phyloP scores from a whole-genome alignment of 345 rosid species.

The Eutrema yunnanense region DNA sequence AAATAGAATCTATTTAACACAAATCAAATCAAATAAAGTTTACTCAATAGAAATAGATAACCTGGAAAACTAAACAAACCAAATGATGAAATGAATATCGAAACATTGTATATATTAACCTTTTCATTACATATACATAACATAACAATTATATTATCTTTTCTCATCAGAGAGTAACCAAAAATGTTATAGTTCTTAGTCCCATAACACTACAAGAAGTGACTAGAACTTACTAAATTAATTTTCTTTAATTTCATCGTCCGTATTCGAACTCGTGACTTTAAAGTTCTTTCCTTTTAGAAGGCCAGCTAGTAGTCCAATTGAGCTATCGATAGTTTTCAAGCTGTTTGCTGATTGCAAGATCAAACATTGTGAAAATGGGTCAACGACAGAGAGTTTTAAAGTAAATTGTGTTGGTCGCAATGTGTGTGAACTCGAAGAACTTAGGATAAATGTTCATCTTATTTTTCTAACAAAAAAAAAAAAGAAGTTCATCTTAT shows the following conservation, averaged over 20 bases:
- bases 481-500: not conserved
- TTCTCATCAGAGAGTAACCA: not conserved
- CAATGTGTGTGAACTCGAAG: slow-evolving; percentile 20
- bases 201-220: not conserved
- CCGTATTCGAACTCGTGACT: not conserved
- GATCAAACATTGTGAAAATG: slow-evolving; percentile 1
- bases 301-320: not conserved
- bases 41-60: no score
- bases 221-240: not conserved
- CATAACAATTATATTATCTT: no score
- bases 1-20: no score
- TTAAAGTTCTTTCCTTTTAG: not conserved
- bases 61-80: not conserved
- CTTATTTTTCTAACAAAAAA: no score
- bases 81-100: not conserved
- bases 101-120: not conserved
- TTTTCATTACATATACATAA: not conserved
- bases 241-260: not conserved
- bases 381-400: slow-evolving; percentile 25
- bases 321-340: not conserved
- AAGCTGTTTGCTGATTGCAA: not conserved
- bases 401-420: slow-evolving; percentile 12
- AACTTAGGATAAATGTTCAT: not conserved
- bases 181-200: not conserved
- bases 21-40: no score